A percentile compares a stretch with the other conserved stretches of the same genome.
Evolutionary conservation across 192 early-diverging fungal genomes (phyloP).

Genomic region (Paraglomus brasilianum): DNA sequence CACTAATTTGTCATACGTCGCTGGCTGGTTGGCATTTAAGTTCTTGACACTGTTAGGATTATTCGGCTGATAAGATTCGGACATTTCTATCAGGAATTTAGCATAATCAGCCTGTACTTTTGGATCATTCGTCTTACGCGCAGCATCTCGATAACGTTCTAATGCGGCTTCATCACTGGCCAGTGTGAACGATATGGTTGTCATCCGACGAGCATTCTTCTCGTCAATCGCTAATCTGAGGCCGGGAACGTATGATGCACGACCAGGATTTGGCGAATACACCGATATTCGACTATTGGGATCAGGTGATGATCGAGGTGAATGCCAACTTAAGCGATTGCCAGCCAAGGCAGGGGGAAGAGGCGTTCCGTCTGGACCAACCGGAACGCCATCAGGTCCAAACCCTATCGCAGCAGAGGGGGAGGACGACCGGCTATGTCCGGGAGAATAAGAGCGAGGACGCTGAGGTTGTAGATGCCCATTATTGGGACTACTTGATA

Average conservation of each 20-base stretch:
- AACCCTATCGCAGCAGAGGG: not conserved
- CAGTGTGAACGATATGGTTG: conserved; percentile 22
- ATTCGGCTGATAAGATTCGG: conserved; percentile 40
- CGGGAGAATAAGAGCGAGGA: conserved; percentile 6
- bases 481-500: no score
- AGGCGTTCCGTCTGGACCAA: conserved; percentile 19
- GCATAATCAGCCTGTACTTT: conserved; percentile 74
- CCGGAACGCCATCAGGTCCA: not conserved
- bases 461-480: not conserved
- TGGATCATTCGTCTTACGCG: conserved; percentile 72
- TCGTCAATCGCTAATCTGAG: conserved; percentile 25
- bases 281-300: conserved; percentile 2
- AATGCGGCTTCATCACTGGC: conserved; percentile 14
- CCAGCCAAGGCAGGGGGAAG: conserved; percentile 13
- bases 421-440: not conserved
- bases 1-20: conserved; percentile 40
- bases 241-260: not conserved
- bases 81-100: conserved; percentile 72
- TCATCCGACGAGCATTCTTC: conserved; percentile 14
- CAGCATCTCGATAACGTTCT: conserved; percentile 69
- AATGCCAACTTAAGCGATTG: not conserved
- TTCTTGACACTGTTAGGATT: not conserved
- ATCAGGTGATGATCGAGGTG: not conserved
- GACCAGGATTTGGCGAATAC: no score
- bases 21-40: conserved; percentile 7